A percentile compares a stretch with the other conserved stretches of the same genome.
Evolutionary conservation across 2,329 filamentous ascomycete genomes (phyloP).

Genomic region (Fusarium torulosum): DNA sequence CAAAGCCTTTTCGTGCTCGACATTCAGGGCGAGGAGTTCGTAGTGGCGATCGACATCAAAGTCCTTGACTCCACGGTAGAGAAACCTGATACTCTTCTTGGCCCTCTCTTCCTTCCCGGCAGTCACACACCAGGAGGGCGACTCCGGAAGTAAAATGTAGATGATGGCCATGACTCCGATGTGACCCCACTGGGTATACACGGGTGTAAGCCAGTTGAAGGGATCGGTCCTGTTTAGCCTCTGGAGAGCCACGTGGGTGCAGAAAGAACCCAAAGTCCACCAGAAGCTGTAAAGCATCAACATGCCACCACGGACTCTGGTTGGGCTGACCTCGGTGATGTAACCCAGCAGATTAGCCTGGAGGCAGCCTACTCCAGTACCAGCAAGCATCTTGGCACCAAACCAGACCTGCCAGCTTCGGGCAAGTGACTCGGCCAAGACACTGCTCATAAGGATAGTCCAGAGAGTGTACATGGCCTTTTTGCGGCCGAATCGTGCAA

Average conservation of each 20-base stretch:
- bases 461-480: conserved; percentile 50
- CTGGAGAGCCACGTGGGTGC: conserved; percentile 57
- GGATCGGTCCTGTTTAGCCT: conserved; percentile 50
- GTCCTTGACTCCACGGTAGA: conserved; percentile 45
- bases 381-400: conserved; percentile 51
- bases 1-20: conserved; percentile 45
- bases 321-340: conserved; percentile 57
- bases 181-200: conserved; percentile 61
- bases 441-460: conserved; percentile 51
- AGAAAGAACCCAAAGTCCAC: conserved; percentile 59
- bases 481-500: conserved; percentile 51
- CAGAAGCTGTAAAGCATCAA: conserved; percentile 59
- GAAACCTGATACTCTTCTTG: conserved; percentile 19
- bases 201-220: conserved; percentile 54
- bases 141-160: conserved; percentile 55
- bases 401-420: conserved; percentile 57
- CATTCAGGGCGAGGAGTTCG: conserved; percentile 35
- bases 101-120: conserved; percentile 17
- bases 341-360: conserved; percentile 58
- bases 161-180: conserved; percentile 57
- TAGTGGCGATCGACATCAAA: conserved; percentile 50
- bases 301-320: conserved; percentile 55
- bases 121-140: conserved; percentile 56
- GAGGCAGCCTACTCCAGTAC: conserved; percentile 58
- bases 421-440: conserved; percentile 55